Conservation (phyloP, 257 asterid species). For the Solanum pinnatisectum region DNA sequence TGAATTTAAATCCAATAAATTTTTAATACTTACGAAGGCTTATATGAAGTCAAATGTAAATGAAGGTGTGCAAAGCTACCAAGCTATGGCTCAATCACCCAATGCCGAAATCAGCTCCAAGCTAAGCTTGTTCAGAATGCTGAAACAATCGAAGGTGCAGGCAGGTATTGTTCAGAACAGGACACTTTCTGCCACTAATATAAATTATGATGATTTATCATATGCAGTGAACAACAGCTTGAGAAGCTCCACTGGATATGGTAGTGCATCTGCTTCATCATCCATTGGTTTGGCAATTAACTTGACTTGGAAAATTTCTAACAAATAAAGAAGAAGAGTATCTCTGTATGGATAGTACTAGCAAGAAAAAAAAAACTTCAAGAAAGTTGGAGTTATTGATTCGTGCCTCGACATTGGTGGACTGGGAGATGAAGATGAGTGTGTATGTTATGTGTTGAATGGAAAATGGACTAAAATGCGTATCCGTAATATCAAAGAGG, state of each 20-base stretch:
- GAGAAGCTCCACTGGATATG: conserved; percentile 51
- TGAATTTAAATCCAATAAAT: too few relatives aligned
- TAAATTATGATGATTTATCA: too few relatives aligned
- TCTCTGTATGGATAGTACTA: too few relatives aligned
- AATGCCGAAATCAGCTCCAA: conserved; percentile 13
- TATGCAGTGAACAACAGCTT: too few relatives aligned
- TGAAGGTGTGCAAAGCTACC: conserved; percentile 7
- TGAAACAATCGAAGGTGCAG: conserved; percentile 51
- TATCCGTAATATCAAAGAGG: background rate
- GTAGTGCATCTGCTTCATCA: conserved; percentile 69
- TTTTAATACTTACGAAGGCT: too few relatives aligned
- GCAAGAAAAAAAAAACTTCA: too few relatives aligned
- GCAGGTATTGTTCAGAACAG: too few relatives aligned
- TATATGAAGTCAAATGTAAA: too few relatives aligned
- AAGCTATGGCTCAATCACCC: conserved; percentile 12
- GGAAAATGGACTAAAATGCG: background rate
- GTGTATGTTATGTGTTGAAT: background rate
- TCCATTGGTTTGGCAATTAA: conserved; percentile 70
- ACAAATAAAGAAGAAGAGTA: too few relatives aligned
- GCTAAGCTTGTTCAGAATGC: conserved; percentile 17
- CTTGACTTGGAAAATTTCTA: conserved; percentile 46
- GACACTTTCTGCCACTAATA: too few relatives aligned
- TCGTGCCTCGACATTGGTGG: too few relatives aligned
- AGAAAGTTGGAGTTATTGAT: too few relatives aligned
- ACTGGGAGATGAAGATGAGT: background rate